Evolutionary conservation across 192 early-diverging fungal species (phyloP).

Genomic region (Entophlyctis luteolus): DNA sequence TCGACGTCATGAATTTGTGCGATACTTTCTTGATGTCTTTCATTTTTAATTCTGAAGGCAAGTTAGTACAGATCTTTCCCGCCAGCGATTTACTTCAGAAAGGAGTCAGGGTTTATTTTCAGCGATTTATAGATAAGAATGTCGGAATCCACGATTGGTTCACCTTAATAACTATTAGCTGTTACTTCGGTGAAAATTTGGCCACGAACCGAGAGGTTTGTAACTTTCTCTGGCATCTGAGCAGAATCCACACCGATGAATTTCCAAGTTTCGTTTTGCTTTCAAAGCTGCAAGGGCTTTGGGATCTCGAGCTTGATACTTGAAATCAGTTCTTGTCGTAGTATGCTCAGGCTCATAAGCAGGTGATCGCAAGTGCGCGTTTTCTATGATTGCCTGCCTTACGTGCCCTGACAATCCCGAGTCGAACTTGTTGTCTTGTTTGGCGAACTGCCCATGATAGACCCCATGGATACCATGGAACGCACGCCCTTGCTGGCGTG

Average conservation of each 20-base stretch:
- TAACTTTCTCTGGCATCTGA: slow-evolving; percentile 53
- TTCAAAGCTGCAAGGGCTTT: slow-evolving; percentile 19
- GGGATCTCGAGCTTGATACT: slow-evolving; percentile 25
- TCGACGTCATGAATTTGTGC: slow-evolving; percentile 20
- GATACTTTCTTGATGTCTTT: slow-evolving; percentile 9
- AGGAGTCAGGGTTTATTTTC: slow-evolving; percentile 32
- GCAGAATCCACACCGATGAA: slow-evolving; percentile 39
- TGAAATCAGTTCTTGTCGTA: slow-evolving; percentile 32
- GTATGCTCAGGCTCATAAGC: slow-evolving; percentile 40
- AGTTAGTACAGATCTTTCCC: neutral
- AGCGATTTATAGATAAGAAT: slow-evolving; percentile 36
- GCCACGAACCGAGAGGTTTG: slow-evolving; percentile 37
- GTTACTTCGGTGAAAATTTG: neutral
- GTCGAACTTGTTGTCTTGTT: slow-evolving; percentile 19
- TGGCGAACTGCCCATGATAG: slow-evolving; percentile 21
- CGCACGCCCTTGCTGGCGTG: slow-evolving; percentile 5
- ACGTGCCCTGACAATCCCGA: slow-evolving; percentile 25
- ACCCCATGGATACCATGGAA: slow-evolving; percentile 24
- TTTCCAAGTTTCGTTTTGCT: slow-evolving; percentile 32
- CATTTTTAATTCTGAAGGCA: neutral
- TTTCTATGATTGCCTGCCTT: slow-evolving; percentile 41
- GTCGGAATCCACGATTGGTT: slow-evolving; percentile 44
- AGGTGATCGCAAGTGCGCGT: slow-evolving; percentile 21
- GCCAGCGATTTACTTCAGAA: slow-evolving; percentile 18
- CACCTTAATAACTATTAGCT: slow-evolving; percentile 20